Percentiles rank a stretch among this genome's conserved stretches.
Evolutionary conservation across 164 flowering plant species (phyloP).

Genomic region (Santalum album): DNA sequence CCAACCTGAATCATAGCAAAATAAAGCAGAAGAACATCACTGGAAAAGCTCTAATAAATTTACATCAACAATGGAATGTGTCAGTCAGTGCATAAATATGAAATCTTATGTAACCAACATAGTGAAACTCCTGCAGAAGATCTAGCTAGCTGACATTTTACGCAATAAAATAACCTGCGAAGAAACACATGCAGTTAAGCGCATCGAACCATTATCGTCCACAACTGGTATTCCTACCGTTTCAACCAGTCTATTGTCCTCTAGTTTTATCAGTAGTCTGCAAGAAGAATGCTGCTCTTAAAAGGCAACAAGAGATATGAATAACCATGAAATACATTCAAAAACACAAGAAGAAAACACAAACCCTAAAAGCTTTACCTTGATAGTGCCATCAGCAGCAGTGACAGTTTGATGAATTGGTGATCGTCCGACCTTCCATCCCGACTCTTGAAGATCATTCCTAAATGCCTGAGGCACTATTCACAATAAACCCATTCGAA

Average conservation of each 20-base stretch:
- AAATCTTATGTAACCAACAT: background rate
- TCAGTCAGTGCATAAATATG: background rate
- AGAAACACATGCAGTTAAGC: slow-evolving; percentile 96
- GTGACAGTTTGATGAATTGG: slow-evolving; percentile 55
- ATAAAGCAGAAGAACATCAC: background rate
- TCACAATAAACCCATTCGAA: slow-evolving; percentile 1
- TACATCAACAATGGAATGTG: background rate
- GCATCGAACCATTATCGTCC: slow-evolving; percentile 66
- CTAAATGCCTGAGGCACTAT: slow-evolving; percentile 90
- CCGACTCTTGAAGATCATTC: slow-evolving; percentile 65
- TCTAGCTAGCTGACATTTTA: background rate
- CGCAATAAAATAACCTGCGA: slow-evolving; percentile 61
- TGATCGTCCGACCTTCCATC: slow-evolving; percentile 90
- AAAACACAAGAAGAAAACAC: background rate
- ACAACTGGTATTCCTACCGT: slow-evolving; percentile 96
- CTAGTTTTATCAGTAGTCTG: slow-evolving; percentile 75
- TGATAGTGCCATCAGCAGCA: slow-evolving; percentile 91
- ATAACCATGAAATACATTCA: background rate
- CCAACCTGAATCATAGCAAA: slow-evolving; percentile 54
- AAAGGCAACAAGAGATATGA: background rate
- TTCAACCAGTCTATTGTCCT: slow-evolving; percentile 82
- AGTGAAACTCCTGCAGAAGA: background rate
- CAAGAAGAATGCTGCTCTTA: slow-evolving; percentile 9
- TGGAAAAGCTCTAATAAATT: background rate
- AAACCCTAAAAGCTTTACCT: slow-evolving; percentile 30